Percentiles rank a stretch among this genome's conserved stretches.
Conservation (phyloP, 306 rosid genomes). For the Casuarina glauca region DNA sequence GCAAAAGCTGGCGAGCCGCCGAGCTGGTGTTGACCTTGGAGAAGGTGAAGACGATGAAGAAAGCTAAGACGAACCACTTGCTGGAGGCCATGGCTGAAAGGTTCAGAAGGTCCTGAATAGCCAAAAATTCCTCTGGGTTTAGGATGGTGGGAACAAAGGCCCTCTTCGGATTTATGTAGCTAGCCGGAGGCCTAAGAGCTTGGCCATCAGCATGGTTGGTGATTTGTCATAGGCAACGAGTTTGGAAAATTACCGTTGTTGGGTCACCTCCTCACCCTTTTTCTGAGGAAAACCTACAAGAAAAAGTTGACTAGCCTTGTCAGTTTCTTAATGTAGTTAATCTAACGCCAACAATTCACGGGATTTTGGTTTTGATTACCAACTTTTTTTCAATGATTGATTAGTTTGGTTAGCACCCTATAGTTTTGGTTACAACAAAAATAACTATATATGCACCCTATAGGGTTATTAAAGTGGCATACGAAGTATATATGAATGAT, state of each 20-base stretch:
- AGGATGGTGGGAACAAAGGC: neutral
- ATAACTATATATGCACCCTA: too few relatives aligned
- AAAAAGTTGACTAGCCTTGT: neutral
- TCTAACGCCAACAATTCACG: neutral
- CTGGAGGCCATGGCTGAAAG: constrained; percentile 15
- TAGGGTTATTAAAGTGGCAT: too few relatives aligned
- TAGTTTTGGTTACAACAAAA: neutral
- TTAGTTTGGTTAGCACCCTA: neutral
- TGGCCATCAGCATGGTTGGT: neutral
- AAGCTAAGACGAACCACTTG: constrained; percentile 8
- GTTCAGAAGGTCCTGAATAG: neutral
- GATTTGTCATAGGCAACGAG: neutral
- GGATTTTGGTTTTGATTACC: neutral
- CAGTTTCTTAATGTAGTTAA: neutral
- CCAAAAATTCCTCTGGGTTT: neutral
- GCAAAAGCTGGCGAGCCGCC: constrained; percentile 40
- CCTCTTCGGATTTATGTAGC: neutral
- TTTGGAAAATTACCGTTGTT: neutral
- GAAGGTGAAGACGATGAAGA: constrained; percentile 25
- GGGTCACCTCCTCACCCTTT: neutral
- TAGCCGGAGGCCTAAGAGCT: neutral
- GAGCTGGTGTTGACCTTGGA: constrained; percentile 16
- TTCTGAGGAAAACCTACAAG: neutral
- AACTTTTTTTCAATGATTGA: neutral
- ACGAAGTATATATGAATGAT: too few relatives aligned